phyloP scores from a whole-genome alignment of 2,329 filamentous ascomycete genomes.

The Colletotrichum tropicicola region DNA sequence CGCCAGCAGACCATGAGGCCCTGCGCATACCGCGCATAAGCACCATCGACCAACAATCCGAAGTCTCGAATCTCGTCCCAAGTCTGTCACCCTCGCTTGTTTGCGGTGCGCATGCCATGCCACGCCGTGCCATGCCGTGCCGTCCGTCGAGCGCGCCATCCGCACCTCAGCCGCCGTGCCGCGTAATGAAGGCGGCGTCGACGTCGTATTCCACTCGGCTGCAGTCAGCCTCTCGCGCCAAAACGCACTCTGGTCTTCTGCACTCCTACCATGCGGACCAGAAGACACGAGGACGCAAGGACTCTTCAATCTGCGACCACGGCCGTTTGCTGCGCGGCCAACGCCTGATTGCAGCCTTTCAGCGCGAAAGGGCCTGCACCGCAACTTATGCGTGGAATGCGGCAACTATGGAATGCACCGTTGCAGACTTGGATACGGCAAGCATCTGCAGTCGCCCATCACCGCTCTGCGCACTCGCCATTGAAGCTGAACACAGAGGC shows the following conservation, averaged over 20 bases:
- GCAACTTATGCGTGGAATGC: neutral
- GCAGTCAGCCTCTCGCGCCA: neutral
- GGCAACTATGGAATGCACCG: constrained; percentile 23
- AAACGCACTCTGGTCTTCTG: neutral
- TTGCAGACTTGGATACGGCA: constrained; percentile 19
- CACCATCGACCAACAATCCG: neutral
- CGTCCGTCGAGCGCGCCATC: too few species aligned
- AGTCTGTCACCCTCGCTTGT: neutral
- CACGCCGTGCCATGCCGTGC: neutral
- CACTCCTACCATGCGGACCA: neutral
- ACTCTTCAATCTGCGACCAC: neutral
- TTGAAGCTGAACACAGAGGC: constrained; percentile 10
- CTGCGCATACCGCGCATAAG: neutral
- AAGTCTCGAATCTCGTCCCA: neutral
- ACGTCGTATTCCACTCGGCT: constrained; percentile 5
- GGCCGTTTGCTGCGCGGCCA: neutral
- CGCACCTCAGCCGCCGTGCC: neutral
- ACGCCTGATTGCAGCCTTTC: neutral
- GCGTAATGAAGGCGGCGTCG: neutral
- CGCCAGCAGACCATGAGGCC: neutral
- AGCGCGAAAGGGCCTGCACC: neutral
- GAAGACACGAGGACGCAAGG: neutral
- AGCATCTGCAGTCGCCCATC: neutral
- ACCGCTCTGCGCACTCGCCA: neutral
- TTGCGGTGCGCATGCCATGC: neutral